phyloP scores from a whole-genome alignment of 257 asterid species.

The Nicotiana undulata region DNA sequence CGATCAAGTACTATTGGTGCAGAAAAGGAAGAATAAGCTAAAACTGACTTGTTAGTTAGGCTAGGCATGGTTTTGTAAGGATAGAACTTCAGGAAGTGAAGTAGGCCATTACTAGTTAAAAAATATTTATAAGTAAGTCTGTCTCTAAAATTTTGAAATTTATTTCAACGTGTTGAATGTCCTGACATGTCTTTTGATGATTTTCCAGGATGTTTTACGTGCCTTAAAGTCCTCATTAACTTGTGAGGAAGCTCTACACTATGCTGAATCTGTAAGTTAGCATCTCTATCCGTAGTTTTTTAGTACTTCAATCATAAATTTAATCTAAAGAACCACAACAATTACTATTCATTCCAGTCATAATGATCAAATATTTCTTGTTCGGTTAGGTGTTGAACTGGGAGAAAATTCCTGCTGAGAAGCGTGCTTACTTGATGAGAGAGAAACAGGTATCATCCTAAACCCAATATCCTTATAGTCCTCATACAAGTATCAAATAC shows the following conservation, averaged over 20 bases:
- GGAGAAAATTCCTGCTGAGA: constrained; percentile 86
- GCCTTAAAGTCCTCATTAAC: constrained; percentile 56
- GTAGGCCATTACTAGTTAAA: neutral
- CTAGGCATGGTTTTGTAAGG: neutral
- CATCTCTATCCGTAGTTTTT: neutral
- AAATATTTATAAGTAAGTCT: neutral
- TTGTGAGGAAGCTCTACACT: constrained; percentile 67
- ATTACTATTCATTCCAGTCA: too few species aligned
- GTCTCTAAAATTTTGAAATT: neutral
- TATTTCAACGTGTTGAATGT: neutral
- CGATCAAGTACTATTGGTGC: neutral
- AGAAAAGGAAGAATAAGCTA: neutral
- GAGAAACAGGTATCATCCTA: constrained; percentile 64
- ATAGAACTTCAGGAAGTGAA: neutral
- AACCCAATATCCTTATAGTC: neutral
- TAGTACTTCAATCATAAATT: neutral
- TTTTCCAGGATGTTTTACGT: constrained; percentile 67
- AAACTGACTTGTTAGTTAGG: neutral
- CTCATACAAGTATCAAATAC: neutral
- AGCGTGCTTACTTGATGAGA: constrained; percentile 81
- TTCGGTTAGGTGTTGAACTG: constrained; percentile 56
- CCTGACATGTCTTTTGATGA: constrained; percentile 7
- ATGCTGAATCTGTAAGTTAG: constrained; percentile 71
- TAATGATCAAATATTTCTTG: neutral
- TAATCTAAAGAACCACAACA: neutral